Conservation (phyloP, 1,284 basidiomycete species). For the Coriolopsis trogii region DNA sequence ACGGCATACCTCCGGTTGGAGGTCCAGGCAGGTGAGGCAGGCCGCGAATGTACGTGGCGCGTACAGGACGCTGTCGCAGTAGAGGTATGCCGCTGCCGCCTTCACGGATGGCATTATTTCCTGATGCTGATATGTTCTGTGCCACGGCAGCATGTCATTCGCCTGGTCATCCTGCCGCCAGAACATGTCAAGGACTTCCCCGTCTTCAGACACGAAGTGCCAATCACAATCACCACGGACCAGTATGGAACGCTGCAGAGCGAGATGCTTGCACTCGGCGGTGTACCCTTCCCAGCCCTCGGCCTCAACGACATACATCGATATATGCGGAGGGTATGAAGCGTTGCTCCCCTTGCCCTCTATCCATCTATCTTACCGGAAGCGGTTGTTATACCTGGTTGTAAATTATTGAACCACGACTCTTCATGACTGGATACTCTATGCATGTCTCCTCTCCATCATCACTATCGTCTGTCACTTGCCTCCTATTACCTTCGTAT, state of each 20-base stretch:
- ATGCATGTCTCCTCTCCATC: too few species aligned
- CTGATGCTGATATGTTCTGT: slow-evolving; percentile 9
- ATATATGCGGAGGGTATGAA: slow-evolving; percentile 7
- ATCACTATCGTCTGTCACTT: too few species aligned
- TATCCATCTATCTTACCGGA: neutral
- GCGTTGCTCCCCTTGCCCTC: neutral
- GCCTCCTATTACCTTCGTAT: too few species aligned
- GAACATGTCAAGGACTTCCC: slow-evolving; percentile 40
- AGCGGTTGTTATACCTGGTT: too few species aligned
- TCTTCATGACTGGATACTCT: slow-evolving; percentile 6
- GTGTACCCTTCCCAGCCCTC: slow-evolving; percentile 46
- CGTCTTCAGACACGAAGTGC: slow-evolving; percentile 41
- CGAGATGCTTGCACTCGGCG: slow-evolving; percentile 42
- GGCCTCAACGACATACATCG: slow-evolving; percentile 35
- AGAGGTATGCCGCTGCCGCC: slow-evolving; percentile 25
- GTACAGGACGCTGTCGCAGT: slow-evolving; percentile 31
- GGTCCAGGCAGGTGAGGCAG: slow-evolving; percentile 31
- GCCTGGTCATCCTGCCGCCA: slow-evolving; percentile 40
- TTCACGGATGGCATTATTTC: too few species aligned
- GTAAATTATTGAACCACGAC: slow-evolving; percentile 17
- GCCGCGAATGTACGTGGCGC: slow-evolving; percentile 34
- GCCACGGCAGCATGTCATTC: slow-evolving; percentile 43
- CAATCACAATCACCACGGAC: slow-evolving; percentile 46
- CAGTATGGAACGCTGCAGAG: slow-evolving; percentile 43
- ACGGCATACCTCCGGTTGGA: slow-evolving; percentile 27